Evolutionary conservation across 208 protist genomes (phyloP).

Genomic region (Wallacemonas rigidus): DNA sequence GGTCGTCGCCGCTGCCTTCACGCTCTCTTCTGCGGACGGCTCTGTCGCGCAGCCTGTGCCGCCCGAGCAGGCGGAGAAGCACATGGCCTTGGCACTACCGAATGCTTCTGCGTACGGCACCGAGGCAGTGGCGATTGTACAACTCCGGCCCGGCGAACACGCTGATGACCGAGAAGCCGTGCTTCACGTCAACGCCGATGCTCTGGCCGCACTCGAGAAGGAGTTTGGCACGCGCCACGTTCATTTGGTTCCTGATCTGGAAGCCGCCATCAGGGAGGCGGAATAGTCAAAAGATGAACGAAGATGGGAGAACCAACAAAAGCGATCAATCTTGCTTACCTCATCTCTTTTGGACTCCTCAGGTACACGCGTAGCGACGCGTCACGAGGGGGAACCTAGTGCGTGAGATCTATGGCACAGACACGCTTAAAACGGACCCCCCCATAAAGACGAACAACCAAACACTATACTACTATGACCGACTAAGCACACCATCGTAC

Average conservation of each 20-base stretch:
- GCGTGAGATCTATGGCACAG: no score
- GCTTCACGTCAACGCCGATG: slow-evolving; percentile 25
- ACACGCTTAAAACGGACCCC: no score
- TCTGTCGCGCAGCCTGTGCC: slow-evolving; percentile 20
- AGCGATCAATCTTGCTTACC: no score
- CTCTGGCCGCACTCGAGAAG: slow-evolving; percentile 42
- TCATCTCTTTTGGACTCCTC: no score
- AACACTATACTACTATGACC: no score
- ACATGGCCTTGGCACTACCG: slow-evolving; percentile 59
- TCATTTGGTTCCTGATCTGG: slow-evolving; percentile 1
- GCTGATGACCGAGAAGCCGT: neutral
- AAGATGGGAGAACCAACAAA: no score
- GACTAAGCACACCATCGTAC: neutral
- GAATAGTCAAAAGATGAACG: neutral
- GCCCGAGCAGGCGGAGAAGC: slow-evolving; percentile 21
- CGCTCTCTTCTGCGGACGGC: slow-evolving; percentile 27
- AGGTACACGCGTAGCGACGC: no score
- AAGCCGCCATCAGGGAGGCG: slow-evolving; percentile 11
- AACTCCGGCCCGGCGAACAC: slow-evolving; percentile 34
- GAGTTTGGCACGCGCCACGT: slow-evolving; percentile 60
- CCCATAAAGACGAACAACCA: no score
- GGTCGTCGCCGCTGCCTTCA: slow-evolving; percentile 1
- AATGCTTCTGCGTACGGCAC: slow-evolving; percentile 83
- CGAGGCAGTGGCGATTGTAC: slow-evolving; percentile 50
- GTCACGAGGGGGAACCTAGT: no score